Conservation (phyloP, 495 filamentous ascomycete genomes). For the Eremomyces bilateralis region DNA sequence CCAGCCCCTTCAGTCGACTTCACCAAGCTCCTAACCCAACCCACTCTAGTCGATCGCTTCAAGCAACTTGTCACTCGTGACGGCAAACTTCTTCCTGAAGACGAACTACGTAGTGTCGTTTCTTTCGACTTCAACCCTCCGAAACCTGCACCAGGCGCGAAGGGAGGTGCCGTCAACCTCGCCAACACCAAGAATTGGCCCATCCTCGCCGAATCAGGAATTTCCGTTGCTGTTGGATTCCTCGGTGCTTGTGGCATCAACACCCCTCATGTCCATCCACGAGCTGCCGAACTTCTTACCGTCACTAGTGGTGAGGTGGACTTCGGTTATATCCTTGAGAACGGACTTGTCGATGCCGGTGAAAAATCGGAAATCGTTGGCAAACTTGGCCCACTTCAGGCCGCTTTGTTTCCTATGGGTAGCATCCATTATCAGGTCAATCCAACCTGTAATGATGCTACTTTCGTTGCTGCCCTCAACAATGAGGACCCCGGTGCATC, state of each 20-base stretch:
- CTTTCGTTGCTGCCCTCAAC: constrained; percentile 27
- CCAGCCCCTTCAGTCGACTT: constrained; percentile 3
- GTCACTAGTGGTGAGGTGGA: constrained; percentile 24
- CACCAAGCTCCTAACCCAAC: constrained; percentile 1
- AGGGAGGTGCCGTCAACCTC: constrained; percentile 12
- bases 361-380: constrained; percentile 14
- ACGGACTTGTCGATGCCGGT: constrained; percentile 18
- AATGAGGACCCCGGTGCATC: constrained; percentile 27
- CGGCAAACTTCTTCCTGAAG: constrained; percentile 5
- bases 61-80: constrained; percentile 8
- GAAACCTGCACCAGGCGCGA: constrained; percentile 2
- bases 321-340: constrained; percentile 28
- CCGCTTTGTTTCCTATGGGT: constrained; percentile 28
- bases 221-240: constrained; percentile 21
- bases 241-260: constrained; percentile 24
- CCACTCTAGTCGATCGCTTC: constrained; percentile 11
- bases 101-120: constrained; percentile 4
- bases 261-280: constrained; percentile 27
- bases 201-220: constrained; percentile 20
- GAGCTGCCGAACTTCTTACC: constrained; percentile 24
- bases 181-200: constrained; percentile 24
- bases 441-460: constrained; percentile 24
- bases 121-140: constrained; percentile 16
- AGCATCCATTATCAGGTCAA: constrained; percentile 33
- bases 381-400: constrained; percentile 20